Conservation (phyloP, 2,329 filamentous ascomycete species). For the Sporothrix humicola region DNA sequence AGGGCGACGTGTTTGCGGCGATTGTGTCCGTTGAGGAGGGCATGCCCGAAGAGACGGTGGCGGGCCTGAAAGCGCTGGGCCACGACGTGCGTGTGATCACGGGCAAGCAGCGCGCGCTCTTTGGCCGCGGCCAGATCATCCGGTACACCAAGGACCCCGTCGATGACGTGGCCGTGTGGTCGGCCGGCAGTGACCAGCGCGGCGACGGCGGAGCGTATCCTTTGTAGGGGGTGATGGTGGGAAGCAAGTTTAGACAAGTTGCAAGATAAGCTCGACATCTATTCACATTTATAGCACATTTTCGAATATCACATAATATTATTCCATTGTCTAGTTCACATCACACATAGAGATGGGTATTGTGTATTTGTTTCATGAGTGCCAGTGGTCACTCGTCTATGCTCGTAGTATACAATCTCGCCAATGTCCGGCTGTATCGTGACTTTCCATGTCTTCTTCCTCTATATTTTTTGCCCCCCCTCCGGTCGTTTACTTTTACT, state of each 20-base stretch:
- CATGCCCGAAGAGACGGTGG: slow-evolving; percentile 69
- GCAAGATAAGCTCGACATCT: background rate
- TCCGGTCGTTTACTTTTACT: slow-evolving; percentile 42
- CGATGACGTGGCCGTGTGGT: slow-evolving; percentile 77
- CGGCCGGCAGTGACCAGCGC: slow-evolving; percentile 84
- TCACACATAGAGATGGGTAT: slow-evolving; percentile 26
- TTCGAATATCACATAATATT: too few species aligned
- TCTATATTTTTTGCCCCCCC: slow-evolving; percentile 32
- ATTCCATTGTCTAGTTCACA: too few species aligned
- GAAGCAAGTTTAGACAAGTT: too few species aligned
- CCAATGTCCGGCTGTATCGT: too few species aligned
- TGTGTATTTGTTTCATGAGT: background rate
- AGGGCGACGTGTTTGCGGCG: slow-evolving; percentile 62
- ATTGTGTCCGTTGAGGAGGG: slow-evolving; percentile 84
- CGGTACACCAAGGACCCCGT: slow-evolving; percentile 71
- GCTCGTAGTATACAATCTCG: too few species aligned
- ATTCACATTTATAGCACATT: too few species aligned
- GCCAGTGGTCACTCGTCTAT: too few species aligned
- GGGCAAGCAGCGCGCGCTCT: slow-evolving; percentile 70
- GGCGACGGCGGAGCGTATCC: slow-evolving; percentile 78
- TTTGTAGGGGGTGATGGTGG: slow-evolving; percentile 42
- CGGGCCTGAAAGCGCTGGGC: slow-evolving; percentile 71
- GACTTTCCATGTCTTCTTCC: background rate
- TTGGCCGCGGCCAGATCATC: slow-evolving; percentile 88
- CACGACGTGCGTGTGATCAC: slow-evolving; percentile 73